Evolutionary conservation across 2,329 filamentous ascomycete species (phyloP), one percentile per base, ranked within the genome.

Genomic region (Raffaelea albimanens): DNA sequence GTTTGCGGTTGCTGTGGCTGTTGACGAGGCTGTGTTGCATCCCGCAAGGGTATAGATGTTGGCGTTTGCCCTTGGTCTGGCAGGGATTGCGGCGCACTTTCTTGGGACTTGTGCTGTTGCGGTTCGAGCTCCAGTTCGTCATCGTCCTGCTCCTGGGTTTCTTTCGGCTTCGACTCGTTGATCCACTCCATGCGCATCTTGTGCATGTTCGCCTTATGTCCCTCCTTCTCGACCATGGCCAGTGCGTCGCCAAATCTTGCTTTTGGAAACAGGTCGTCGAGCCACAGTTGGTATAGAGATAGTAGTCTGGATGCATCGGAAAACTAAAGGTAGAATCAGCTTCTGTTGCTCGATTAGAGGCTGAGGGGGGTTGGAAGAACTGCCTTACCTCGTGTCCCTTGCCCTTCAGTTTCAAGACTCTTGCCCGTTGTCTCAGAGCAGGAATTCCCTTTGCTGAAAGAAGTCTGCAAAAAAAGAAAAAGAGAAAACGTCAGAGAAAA

Each of bases 251-350:
- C 77, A 59, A 98, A 98, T 59, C 89, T 91, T 5, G 91, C 93
- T 59, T 94, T 89, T 13, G 93, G 93, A 59, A 90, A 98, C 13
- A 98, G 72, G 59, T 96, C 89, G 65, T 98, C 91, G 2, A 98
- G 83, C 93, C 93, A 98, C 48, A 95, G 67, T 62, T 97, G 93
- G 61, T 97, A 98, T 61, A 94, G 87, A 21, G 86, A 87, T 43
- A 98, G 73, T 21, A 98, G 75, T 16, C 82, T 80, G 0, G 83
- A 78, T 11, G 89, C 80, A 61, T 98, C 93, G 18, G 85, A 83
- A 65, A 93, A 97, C 82, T 91, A 40, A 7, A 2, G n/a, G n/a
- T n/a, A 43, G 59, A 21, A 18, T 53, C 14, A 39, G 33, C 31
- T 19, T 8, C 4, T n/a, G 10, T n/a, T 45, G n/a, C n/a, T n/a